These are phyloP conservation scores for Lentinus tigrinus DNA, from an alignment of 768 basidiomycete genomes.

Conservation along the genomic window DNA sequence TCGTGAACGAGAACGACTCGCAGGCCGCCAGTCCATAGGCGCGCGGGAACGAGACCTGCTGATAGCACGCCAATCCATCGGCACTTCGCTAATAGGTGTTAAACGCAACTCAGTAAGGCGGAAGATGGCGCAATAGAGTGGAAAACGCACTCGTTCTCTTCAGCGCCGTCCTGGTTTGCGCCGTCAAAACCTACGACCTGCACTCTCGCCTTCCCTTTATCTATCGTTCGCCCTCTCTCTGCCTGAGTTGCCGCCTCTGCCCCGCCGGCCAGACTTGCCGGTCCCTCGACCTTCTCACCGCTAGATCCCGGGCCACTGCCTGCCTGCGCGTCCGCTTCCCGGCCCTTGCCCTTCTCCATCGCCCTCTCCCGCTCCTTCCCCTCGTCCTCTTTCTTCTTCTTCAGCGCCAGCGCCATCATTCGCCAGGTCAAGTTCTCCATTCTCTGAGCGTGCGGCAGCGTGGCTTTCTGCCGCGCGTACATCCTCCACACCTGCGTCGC, in stretches of 20 bases:
- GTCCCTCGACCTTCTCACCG: conserved; percentile 5
- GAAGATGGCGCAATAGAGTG: conserved; percentile 20
- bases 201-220: conserved; percentile 79
- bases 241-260: conserved; percentile 29
- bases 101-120: conserved; percentile 22
- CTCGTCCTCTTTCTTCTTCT: conserved; percentile 83
- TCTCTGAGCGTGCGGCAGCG: conserved; percentile 85
- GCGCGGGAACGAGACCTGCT: conserved; percentile 88
- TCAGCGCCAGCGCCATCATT: conserved; percentile 95
- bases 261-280: conserved; percentile 6
- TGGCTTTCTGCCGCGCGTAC: conserved; percentile 88
- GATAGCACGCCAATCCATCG: conserved; percentile 94
- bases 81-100: conserved; percentile 32
- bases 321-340: conserved; percentile 10
- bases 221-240: conserved; percentile 70
- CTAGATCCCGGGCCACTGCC: not conserved
- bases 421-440: conserved; percentile 99
- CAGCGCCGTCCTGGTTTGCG: conserved; percentile 63
- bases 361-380: conserved; percentile 33
- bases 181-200: conserved; percentile 83
- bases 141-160: conserved; percentile 71
- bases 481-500: conserved; percentile 98
- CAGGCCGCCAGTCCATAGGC: conserved; percentile 88
- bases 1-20: conserved; percentile 75
- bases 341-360: conserved; percentile 23